phyloP scores from a whole-genome alignment of 2,329 filamentous ascomycete species.

The Penicillium sp. region DNA sequence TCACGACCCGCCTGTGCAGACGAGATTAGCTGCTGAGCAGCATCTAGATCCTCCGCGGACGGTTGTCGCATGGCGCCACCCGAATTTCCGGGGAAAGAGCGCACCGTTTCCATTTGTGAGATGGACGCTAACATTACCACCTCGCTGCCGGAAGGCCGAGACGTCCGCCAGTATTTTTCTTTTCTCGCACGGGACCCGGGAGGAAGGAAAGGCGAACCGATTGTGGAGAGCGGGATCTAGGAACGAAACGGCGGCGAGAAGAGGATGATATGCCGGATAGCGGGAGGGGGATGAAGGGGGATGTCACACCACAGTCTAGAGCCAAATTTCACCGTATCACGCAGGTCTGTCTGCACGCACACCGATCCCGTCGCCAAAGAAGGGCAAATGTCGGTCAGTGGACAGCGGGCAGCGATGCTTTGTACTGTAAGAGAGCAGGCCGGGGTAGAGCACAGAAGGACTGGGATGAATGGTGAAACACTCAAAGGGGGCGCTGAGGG shows the following conservation, averaged over 20 bases:
- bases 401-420: slow-evolving; percentile 14
- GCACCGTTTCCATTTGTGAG: slow-evolving; percentile 42
- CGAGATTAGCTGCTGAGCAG: slow-evolving; percentile 53
- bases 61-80: slow-evolving; percentile 45
- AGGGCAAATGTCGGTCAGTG: slow-evolving; percentile 41
- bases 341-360: slow-evolving; percentile 7
- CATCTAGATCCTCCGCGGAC: slow-evolving; percentile 53
- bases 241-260: slow-evolving; percentile 19
- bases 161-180: slow-evolving; percentile 1
- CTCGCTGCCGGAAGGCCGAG: slow-evolving; percentile 6
- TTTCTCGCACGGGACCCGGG: not conserved
- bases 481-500: not conserved
- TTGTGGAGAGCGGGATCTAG: slow-evolving; percentile 15
- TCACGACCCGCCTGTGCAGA: slow-evolving; percentile 50
- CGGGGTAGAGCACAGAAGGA: slow-evolving; percentile 13
- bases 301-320: slow-evolving; percentile 38
- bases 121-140: slow-evolving; percentile 43
- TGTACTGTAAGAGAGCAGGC: slow-evolving; percentile 26
- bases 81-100: slow-evolving; percentile 35
- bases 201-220: slow-evolving; percentile 6
- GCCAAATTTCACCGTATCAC: slow-evolving; percentile 38
- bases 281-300: slow-evolving; percentile 18
- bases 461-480: not conserved
- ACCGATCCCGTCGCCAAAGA: slow-evolving; percentile 14
- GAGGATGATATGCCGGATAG: slow-evolving; percentile 21